Conservation (phyloP, 2,329 filamentous ascomycete species). For the Tolypocladium capitatum region DNA sequence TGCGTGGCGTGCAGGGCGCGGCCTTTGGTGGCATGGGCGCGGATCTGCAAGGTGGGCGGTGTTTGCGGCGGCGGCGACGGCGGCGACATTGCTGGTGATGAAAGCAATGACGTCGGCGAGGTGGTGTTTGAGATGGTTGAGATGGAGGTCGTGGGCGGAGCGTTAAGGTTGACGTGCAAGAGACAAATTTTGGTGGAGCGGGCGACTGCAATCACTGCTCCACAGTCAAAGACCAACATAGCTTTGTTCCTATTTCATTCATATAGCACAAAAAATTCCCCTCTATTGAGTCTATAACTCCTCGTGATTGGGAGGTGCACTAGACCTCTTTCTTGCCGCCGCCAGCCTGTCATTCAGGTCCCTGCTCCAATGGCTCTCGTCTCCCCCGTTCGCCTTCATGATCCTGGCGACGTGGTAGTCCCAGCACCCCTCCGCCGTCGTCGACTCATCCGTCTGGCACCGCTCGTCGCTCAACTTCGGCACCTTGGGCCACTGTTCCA, state of each 20-base stretch:
- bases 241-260: neutral
- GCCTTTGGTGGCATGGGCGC: slow-evolving; percentile 21
- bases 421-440: slow-evolving; percentile 41
- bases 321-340: slow-evolving; percentile 15
- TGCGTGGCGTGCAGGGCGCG: slow-evolving; percentile 32
- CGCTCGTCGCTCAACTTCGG: slow-evolving; percentile 18
- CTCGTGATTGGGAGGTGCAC: slow-evolving; percentile 12
- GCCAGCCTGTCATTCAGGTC: slow-evolving; percentile 25
- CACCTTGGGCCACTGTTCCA: slow-evolving; percentile 40
- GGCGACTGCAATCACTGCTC: neutral
- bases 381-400: slow-evolving; percentile 20
- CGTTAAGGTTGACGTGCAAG: neutral
- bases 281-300: slow-evolving; percentile 18
- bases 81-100: neutral
- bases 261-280: neutral
- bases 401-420: slow-evolving; percentile 36
- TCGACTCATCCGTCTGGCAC: slow-evolving; percentile 19
- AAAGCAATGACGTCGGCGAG: neutral
- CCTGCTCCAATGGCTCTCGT: slow-evolving; percentile 31
- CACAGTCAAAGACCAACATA: neutral
- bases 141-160: neutral
- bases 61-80: neutral
- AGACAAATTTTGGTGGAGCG: neutral
- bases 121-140: neutral
- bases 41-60: slow-evolving; percentile 12